Evolutionary conservation across 1,284 basidiomycete species (phyloP), one percentile per base, ranked within the genome.

Genomic region (Cryptococcus wingfieldii): DNA sequence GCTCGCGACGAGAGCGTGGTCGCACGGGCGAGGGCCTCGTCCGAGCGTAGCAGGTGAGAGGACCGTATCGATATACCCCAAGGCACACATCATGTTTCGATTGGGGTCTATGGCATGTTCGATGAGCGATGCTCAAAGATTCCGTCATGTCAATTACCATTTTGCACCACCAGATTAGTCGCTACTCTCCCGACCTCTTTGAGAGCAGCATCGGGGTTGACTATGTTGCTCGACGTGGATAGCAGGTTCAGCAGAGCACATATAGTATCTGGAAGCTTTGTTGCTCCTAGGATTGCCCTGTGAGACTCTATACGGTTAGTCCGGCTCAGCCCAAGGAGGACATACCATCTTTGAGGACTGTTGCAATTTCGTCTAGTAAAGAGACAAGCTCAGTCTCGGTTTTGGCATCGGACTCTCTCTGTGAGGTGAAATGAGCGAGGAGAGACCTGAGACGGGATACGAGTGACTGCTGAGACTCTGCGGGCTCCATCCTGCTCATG

Each of bases 91-190:
- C 1, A 39, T 41, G 10, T 57, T 53, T 5, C 69, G 62, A 44
- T 65, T 69, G 5, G 53, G 23, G 42, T 73, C 71, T 68, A 39
- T 31, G 6, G 37, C 38, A 38, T 42, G 13, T 51, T 18, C 49
- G 47, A 16, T 27, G 16, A 19, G 37, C 14, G 38, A 38, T 16
- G 49, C 27, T 54, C 47, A 53, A 51, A 7, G 18, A 23, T 13
- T 3, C 7, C 19, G 8, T 6, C 3, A 44, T 16, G 27, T 28
- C 4, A n/a, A 27, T n/a, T 9, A 5, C 54, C 70, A 44, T 44
- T 61, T 38, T 72, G 68, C 0, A 68, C 67, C 2, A 56, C 63
- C 8, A 75, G 47, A 55, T 76, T 76, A 7, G 71, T 71, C 2
- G 67, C 71, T 1, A 68, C 69, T 28, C 74, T 58, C 0, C 64